Evolutionary conservation across 2,329 filamentous ascomycete genomes (phyloP).

Genomic region (Colletotrichum sp.): DNA sequence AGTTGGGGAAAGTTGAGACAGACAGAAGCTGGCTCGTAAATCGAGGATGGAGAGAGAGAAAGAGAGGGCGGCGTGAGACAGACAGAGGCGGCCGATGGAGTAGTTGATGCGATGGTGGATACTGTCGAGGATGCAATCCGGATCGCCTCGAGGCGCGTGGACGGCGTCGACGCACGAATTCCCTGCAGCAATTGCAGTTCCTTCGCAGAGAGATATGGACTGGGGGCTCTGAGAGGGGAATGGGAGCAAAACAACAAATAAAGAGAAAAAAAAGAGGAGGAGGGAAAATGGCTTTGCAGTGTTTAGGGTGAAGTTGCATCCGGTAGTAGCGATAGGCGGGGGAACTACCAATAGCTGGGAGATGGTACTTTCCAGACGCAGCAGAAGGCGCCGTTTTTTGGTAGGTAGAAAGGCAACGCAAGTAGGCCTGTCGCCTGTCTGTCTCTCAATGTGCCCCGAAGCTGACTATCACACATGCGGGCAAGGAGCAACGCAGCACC

Average conservation of each 20-base stretch:
- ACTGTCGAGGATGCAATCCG: slow-evolving; percentile 9
- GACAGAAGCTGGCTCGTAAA: background rate
- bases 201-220: background rate
- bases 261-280: background rate
- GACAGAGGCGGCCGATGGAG: background rate
- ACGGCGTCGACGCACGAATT: background rate
- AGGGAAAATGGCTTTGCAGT: background rate
- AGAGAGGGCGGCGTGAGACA: background rate
- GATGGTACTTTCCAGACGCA: background rate
- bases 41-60: background rate
- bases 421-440: background rate
- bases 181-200: slow-evolving; percentile 4
- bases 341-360: background rate
- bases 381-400: background rate
- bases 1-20: slow-evolving; percentile 8
- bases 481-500: slow-evolving; percentile 16
- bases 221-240: background rate
- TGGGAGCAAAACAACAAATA: background rate
- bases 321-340: slow-evolving; percentile 9
- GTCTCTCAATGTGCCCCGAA: background rate
- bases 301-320: slow-evolving; percentile 19
- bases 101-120: slow-evolving; percentile 5
- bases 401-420: background rate
- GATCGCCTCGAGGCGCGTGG: background rate
- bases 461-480: background rate